Conservation (phyloP, 2,329 filamentous ascomycete genomes). For the Verruconis gallopava region DNA sequence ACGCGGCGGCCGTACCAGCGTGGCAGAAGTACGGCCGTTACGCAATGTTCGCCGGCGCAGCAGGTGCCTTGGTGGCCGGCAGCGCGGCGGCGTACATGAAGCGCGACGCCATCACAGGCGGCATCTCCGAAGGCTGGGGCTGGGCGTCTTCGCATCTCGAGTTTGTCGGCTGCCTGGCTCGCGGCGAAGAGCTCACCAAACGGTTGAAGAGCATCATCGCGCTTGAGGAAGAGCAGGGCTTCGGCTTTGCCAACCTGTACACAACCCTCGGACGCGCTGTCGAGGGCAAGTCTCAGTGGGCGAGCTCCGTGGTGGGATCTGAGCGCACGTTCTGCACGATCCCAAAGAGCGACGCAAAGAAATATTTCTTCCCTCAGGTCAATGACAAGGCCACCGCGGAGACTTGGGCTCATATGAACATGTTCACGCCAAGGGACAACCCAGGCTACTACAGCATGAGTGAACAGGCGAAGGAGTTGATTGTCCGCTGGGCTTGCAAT, state of each 20-base stretch:
- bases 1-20: constrained; percentile 30
- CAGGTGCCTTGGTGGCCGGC: constrained; percentile 67
- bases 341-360: constrained; percentile 22
- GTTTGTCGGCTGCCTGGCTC: constrained; percentile 80
- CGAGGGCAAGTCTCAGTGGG: constrained; percentile 14
- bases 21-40: constrained; percentile 79
- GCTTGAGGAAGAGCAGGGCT: constrained; percentile 46
- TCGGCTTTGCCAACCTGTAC: constrained; percentile 80
- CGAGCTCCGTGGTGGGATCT: constrained; percentile 36
- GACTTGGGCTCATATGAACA: constrained; percentile 63
- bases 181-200: constrained; percentile 67
- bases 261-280: constrained; percentile 60
- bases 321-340: constrained; percentile 78
- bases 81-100: constrained; percentile 79
- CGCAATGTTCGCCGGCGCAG: constrained; percentile 73
- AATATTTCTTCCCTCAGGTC: constrained; percentile 32
- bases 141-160: constrained; percentile 88
- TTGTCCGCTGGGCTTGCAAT: constrained; percentile 48
- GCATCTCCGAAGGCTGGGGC: constrained; percentile 57
- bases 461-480: constrained; percentile 50
- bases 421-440: constrained; percentile 64
- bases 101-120: constrained; percentile 44
- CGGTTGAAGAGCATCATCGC: constrained; percentile 57
- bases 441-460: constrained; percentile 57
- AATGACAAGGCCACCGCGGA: constrained; percentile 76